Base-by-base conservation (phyloP, 2,329 filamentous ascomycete genomes). In the Cercospora sp. region DNA sequence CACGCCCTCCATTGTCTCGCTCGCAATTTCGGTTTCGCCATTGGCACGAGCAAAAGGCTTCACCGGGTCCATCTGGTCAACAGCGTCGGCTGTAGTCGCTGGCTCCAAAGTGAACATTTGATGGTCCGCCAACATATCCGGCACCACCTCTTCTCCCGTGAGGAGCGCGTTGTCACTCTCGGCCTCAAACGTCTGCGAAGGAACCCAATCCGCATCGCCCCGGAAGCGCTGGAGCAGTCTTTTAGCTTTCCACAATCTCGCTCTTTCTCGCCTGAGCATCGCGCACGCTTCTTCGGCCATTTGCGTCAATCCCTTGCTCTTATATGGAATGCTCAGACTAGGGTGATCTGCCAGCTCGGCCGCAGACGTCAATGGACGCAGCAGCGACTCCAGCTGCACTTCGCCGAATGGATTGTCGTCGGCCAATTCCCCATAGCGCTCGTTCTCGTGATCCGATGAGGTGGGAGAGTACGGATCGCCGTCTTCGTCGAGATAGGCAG, bases 291-390 rank as follows among this genome's bases (percentile, higher is more conserved):
- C 89, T 55, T 84, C 84, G 18, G 90, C 87, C 65, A 96, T 85
- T 71, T 91, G 87, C 61, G 87, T 89, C 18, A 95, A 84, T 10
- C 90, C 91, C 72, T 87, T 89, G 61, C 90, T 92, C 13, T 85
- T 89, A 77, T 93, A 95, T 0, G 92, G 89, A 72, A 88, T 85
- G 69, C 90, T 92, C 49, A 94, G 83, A 26, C 90, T 90, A 62
- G 91, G 90, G 77, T 95, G 92, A 66, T 85, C 85, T 13, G 91
- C 86, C 16, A 96, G 84, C 68, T 94, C 91, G 78, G 90, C 90
- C 61, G 91, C 88, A 37, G 90, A 84, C 18, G 90, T 92, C 65
- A 95, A 82, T 12, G 92, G 92, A 21, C 89, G 90, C 65, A 95
- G 87, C 16, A 94, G 84, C 66, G 69, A 12, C 49, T 77, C 74